Percentiles rank a stretch among this genome's conserved stretches.
Evolutionary conservation across 2,329 filamentous ascomycete genomes (phyloP).

Genomic region (Fusarium mundagurra): DNA sequence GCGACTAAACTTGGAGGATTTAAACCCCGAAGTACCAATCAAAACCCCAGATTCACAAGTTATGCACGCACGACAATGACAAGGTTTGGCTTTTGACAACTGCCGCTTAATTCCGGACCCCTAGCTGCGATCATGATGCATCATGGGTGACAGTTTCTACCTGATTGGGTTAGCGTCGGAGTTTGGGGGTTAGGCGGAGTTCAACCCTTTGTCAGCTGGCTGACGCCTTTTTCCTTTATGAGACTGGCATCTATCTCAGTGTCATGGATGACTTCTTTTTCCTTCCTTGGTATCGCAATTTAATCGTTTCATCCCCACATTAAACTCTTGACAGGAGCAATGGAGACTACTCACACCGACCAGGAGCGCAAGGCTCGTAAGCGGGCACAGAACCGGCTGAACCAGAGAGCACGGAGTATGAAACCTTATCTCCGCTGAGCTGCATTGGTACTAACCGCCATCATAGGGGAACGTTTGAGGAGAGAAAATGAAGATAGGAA

Average conservation of each 20-base stretch:
- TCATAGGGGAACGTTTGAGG: background rate
- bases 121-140: background rate
- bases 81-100: background rate
- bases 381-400: conserved; percentile 20
- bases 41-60: background rate
- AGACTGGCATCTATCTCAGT: background rate
- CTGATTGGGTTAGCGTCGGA: conserved; percentile 15
- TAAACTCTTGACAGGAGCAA: background rate
- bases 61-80: background rate
- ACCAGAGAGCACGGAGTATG: conserved; percentile 32
- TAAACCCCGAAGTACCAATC: background rate
- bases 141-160: conserved; percentile 25
- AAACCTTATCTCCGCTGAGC: background rate
- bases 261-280: background rate
- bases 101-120: background rate
- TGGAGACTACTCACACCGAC: background rate
- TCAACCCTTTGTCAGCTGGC: conserved; percentile 4
- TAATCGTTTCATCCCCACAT: background rate
- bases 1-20: background rate
- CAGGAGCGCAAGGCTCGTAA: conserved; percentile 18
- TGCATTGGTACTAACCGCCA: background rate
- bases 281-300: background rate
- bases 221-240: conserved; percentile 18
- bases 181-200: background rate
- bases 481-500: background rate